These are phyloP conservation scores for Globisporangium uncinulatum DNA, from an alignment of 352 stramenopile species.

Conservation along the genomic window DNA sequence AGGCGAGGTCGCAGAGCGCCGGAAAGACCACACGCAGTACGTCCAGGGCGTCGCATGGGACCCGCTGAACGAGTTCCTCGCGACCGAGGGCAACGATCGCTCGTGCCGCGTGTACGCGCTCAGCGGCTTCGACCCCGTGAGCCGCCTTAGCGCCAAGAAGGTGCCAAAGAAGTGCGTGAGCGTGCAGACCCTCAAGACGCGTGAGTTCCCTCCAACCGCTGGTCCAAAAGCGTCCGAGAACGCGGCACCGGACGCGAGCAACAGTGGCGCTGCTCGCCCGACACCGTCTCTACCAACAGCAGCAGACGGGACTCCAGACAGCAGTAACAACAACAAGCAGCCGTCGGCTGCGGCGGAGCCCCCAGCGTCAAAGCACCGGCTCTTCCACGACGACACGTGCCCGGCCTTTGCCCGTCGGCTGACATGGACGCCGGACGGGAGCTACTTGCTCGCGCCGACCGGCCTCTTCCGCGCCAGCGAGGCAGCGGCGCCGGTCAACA, in stretches of 20 bases:
- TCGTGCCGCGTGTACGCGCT: conserved; percentile 91
- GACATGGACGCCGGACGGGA: conserved; percentile 91
- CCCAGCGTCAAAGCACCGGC: conserved; percentile 49
- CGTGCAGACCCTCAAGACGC: conserved; percentile 74
- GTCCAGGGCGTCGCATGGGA: conserved; percentile 96
- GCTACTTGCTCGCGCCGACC: conserved; percentile 88
- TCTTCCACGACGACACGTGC: conserved; percentile 94
- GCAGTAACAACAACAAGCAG: conserved; percentile 2
- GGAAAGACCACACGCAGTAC: conserved; percentile 94
- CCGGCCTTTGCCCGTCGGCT: conserved; percentile 93
- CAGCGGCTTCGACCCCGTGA: conserved; percentile 52
- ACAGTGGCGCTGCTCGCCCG: background rate
- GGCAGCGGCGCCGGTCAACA: conserved; percentile 46
- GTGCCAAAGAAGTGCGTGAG: conserved; percentile 64
- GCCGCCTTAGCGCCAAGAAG: conserved; percentile 54
- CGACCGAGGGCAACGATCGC: conserved; percentile 93
- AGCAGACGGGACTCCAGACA: conserved; percentile 1
- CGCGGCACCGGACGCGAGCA: background rate
- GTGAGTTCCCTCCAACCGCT: conserved; percentile 34
- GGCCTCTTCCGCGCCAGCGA: conserved; percentile 54
- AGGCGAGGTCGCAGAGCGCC: conserved; percentile 68
- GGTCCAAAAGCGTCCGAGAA: background rate
- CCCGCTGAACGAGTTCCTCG: conserved; percentile 91
- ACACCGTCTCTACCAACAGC: background rate
- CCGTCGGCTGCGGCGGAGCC: conserved; percentile 4